Base-by-base conservation (phyloP, 1,284 basidiomycete genomes). In the Ustilago hordei region DNA sequence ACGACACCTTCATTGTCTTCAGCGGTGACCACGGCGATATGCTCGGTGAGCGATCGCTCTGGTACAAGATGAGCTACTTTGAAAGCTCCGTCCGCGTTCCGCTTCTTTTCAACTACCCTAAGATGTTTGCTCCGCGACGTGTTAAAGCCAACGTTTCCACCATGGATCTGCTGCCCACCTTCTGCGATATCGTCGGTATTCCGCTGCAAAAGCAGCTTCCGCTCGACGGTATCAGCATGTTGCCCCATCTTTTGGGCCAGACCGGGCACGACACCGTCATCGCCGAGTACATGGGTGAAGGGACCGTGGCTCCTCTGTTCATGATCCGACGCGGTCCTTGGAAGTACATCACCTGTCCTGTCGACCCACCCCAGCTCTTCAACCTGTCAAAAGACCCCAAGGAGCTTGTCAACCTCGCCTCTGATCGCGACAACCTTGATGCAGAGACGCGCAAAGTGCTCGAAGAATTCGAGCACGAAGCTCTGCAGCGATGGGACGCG, bases 1-100 rank as follows among this genome's bases (percentile, higher is more conserved):
- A 72, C 53, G 45, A 72, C 34, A 72, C 70, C 38, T 64, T 72
- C 61, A 47, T 72, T 32, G 70, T 72, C 39, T 72, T 72, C 15
- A 72, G 70, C 59, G 70, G 70, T 28, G 70, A 72, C 41, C 70
- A 72, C 45, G 70, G 70, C 7, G 70, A 72, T 34, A 72, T 72
- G 70, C 64, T 72, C 8, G 70, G 70, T 31, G 70, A 72, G 54
- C 70, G 70, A 6, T 52, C 50, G 23, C 53, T 72, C n/a, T 72
- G 70, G 70, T 72, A 72, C 70, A 72, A 72, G 60, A 72, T 72
- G 70, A 72, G 70, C 60, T 72, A 72, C 60, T 72, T 67, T 54
- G 70, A 72, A 35, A 72, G 70, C 60, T 72, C 70, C 8, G 70
- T 72, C n/a, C 70, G 70, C 23, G 70, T 72, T 19, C 70, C 70